phyloP scores from a whole-genome alignment of 176 grass and related monocot genomes.

The Oryza officinalis region DNA sequence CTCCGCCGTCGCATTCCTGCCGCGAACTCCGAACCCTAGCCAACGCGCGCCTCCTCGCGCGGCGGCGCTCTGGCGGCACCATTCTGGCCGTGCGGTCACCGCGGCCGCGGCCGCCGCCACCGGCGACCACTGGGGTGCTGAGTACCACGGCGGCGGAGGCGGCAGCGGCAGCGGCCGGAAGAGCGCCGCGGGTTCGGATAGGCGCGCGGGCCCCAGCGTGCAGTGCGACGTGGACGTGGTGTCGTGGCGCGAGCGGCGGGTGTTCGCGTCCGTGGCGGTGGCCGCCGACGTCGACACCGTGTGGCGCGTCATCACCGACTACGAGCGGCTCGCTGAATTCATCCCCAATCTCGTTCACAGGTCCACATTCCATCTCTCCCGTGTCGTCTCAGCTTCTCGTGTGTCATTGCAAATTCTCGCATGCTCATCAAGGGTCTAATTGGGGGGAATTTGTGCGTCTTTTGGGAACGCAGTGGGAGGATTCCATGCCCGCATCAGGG shows the following conservation, averaged over 20 bases:
- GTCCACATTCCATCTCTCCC: conserved; percentile 20
- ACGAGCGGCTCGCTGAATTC: conserved; percentile 89
- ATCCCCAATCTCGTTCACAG: conserved; percentile 94
- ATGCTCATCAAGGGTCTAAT: conserved; percentile 20
- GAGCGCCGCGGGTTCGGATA: background rate
- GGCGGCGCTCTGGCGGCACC: conserved; percentile 28
- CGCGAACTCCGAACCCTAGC: background rate
- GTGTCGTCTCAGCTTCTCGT: background rate
- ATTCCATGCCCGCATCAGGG: conserved; percentile 88
- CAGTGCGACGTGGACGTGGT: conserved; percentile 87
- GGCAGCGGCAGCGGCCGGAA: background rate
- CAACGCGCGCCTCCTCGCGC: background rate
- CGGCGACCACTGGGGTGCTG: conserved; percentile 45
- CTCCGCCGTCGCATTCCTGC: conserved; percentile 29
- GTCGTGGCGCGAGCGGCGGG: conserved; percentile 89
- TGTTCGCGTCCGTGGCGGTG: conserved; percentile 62
- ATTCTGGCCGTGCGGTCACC: conserved; percentile 5
- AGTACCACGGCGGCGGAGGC: background rate
- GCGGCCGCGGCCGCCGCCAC: conserved; percentile 36
- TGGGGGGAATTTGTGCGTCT: background rate
- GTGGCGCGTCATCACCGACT: conserved; percentile 94
- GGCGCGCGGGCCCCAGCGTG: conserved; percentile 32
- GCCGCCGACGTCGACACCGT: conserved; percentile 79
- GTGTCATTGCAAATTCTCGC: background rate
- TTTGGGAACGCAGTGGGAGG: conserved; percentile 59